phyloP scores from a whole-genome alignment of 2,329 filamentous ascomycete genomes.

The Sclerotinia glacialis region DNA sequence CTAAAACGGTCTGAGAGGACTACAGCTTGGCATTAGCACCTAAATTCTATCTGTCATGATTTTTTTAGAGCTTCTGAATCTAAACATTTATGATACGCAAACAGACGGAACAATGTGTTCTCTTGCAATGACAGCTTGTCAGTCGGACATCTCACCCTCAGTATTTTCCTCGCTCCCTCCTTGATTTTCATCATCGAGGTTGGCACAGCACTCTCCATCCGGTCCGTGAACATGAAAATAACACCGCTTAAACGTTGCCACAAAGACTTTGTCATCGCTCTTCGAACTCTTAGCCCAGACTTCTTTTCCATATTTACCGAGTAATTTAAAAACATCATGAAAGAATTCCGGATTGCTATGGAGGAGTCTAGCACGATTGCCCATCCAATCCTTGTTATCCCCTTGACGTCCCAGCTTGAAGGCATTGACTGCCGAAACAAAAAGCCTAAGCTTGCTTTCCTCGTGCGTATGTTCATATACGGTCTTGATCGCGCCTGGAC shows the following conservation, averaged over 20 bases:
- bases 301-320: no score
- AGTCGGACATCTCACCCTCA: no score
- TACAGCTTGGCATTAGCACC: background rate
- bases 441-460: background rate
- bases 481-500: background rate
- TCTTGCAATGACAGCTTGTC: no score
- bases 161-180: background rate
- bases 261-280: no score
- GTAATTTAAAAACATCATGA: no score
- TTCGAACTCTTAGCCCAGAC: background rate
- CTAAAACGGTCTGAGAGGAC: no score
- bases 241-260: background rate
- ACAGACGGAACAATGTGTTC: background rate
- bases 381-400: background rate
- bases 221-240: background rate
- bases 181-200: background rate
- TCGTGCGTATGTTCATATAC: background rate
- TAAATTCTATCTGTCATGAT: background rate
- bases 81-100: background rate
- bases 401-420: background rate
- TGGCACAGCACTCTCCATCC: background rate
- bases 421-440: rapidly evolving
- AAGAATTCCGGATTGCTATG: no score
- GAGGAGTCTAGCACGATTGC: no score
- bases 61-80: background rate